Percentiles rank a stretch among this genome's conserved stretches.
Conservation (phyloP, 768 basidiomycete species). For the Leccinellum albellum region DNA sequence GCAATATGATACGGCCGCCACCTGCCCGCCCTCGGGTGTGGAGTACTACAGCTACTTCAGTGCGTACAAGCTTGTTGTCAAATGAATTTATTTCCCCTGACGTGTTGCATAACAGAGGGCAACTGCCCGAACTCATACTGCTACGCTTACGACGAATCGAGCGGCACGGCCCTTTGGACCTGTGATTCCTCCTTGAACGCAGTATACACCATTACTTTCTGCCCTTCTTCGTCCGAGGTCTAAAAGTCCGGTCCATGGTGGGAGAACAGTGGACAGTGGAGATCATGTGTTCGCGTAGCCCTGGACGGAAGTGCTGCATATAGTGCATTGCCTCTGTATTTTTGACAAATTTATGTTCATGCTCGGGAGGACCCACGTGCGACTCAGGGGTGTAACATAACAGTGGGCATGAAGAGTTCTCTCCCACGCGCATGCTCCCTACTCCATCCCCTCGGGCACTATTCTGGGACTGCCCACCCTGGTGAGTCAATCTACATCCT, state of each 20-base stretch:
- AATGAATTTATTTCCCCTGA: background rate
- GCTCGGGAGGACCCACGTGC: background rate
- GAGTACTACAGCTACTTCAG: conserved; percentile 46
- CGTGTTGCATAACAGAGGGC: conserved; percentile 27
- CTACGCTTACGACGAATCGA: conserved; percentile 50
- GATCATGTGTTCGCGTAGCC: background rate
- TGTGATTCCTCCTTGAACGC: conserved; percentile 35
- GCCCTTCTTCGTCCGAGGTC: conserved; percentile 27
- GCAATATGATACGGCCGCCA: conserved; percentile 43
- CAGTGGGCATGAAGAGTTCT: background rate
- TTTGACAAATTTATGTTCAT: background rate
- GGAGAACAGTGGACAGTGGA: background rate
- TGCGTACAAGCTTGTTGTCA: conserved; percentile 15
- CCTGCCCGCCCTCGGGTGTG: conserved; percentile 51
- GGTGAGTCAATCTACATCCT: background rate
- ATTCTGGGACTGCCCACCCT: background rate
- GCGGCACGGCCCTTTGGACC: conserved; percentile 43
- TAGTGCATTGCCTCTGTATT: background rate
- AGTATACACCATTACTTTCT: conserved; percentile 47
- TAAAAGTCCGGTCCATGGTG: background rate
- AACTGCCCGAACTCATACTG: conserved; percentile 47
- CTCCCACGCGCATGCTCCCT: background rate
- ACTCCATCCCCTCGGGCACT: background rate
- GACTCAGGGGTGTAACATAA: background rate
- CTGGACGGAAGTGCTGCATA: background rate